phyloP scores from a whole-genome alignment of 371 early-diverging fungal genomes.

The Neoconidiobolus thromboides region DNA sequence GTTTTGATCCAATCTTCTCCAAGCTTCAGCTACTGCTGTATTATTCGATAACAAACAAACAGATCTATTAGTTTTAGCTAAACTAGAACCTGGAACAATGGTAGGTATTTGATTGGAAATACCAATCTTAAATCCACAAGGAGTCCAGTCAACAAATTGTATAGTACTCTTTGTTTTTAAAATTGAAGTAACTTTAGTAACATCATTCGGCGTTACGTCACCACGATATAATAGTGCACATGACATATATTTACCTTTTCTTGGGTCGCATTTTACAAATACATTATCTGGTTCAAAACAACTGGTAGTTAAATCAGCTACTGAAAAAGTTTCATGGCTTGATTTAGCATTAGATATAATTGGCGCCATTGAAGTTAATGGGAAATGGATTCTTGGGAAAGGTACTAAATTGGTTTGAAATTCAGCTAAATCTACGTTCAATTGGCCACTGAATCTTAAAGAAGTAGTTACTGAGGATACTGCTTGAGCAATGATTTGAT shows the following conservation, averaged over 20 bases:
- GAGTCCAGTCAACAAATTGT: slow-evolving; percentile 98
- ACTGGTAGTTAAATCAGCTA: slow-evolving; percentile 74
- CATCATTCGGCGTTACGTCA: slow-evolving; percentile 74
- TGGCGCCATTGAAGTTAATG: slow-evolving; percentile 87
- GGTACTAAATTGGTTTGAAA: slow-evolving; percentile 98
- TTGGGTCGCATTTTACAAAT: slow-evolving; percentile 93
- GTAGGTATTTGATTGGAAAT: slow-evolving; percentile 84
- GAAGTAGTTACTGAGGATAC: slow-evolving; percentile 99
- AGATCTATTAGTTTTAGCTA: slow-evolving; percentile 83
- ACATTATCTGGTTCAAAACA: slow-evolving; percentile 92
- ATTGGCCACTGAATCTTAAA: slow-evolving; percentile 91
- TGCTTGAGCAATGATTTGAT: slow-evolving; percentile 98
- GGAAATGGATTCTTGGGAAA: slow-evolving; percentile 95
- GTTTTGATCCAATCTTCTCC: slow-evolving; percentile 90
- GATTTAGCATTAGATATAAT: slow-evolving; percentile 82
- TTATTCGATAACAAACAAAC: slow-evolving; percentile 92
- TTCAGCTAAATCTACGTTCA: slow-evolving; percentile 94
- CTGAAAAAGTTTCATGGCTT: slow-evolving; percentile 76
- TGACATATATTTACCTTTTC: slow-evolving; percentile 91
- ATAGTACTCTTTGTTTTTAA: slow-evolving; percentile 82
- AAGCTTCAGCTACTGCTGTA: slow-evolving; percentile 92
- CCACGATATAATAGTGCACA: slow-evolving; percentile 90
- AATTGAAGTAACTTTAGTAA: slow-evolving; percentile 68
- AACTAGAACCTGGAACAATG: slow-evolving; percentile 74
- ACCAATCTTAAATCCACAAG: slow-evolving; percentile 96